Base-by-base conservation (phyloP, 2,329 filamentous ascomycete genomes). In the Penicillium brasilianum region DNA sequence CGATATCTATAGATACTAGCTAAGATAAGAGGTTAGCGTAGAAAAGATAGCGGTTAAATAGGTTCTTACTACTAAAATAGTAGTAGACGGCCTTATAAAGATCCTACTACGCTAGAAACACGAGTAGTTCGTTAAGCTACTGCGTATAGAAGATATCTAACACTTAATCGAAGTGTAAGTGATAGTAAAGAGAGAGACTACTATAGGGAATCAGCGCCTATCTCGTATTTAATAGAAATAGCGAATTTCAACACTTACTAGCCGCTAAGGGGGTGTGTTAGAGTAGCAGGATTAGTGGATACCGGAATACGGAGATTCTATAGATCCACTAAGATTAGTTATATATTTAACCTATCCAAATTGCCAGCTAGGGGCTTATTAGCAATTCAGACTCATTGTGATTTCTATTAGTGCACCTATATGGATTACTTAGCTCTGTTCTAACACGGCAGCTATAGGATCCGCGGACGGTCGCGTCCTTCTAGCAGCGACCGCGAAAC, bases 161-260 rank as follows among this genome's bases (percentile, higher is more conserved):
- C 16, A 55, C 25, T 18, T 46, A 14, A 28, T 55, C 4, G 37
- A 39, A 7, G 37, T 34, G 32, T 34, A 34, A 34, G 2, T 34
- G 25, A 28, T 2, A 34, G 32, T 6, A 34, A 34, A 34, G n/a
- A 41, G 6, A 25, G 20, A 2, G 0, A n/a, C 80, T 44, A 20
- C 20, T 44, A 20, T 11, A 44, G 14, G 41, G 10, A 14, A 25
- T 44, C 20, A 44, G 41, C 41, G 41, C 18, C 7, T 11, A 25
- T 10, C 20, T 44, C 20, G 37, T n/a, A 39, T 39, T 39, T 14
- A 39, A 25, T 44, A 43, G 4, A 28, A 43, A 2, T 22, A 13
- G 39, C 39, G 39, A 43, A 10, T 9, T 44, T 25, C 20, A 44
- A 44, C 20, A 44, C 20, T 44, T 20, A 11, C 37, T 41, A 41